phyloP scores from a whole-genome alignment of 495 filamentous ascomycete species.

The Cenococcum geophilum region DNA sequence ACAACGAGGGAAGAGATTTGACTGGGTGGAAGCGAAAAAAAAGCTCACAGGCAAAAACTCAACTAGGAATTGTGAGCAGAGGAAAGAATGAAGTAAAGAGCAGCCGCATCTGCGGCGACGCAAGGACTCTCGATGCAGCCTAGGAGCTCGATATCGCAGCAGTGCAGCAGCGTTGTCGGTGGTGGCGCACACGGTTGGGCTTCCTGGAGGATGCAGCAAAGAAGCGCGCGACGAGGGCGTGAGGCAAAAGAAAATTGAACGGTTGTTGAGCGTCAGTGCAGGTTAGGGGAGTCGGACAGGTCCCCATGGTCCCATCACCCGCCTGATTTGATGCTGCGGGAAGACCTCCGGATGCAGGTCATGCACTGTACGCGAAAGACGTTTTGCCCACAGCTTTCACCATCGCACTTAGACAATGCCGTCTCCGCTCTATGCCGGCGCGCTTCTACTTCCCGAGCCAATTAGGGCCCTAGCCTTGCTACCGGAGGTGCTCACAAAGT shows the following conservation, averaged over 20 bases:
- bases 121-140: not conserved
- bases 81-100: not conserved
- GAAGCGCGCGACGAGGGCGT: constrained; percentile 1
- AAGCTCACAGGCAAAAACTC: not conserved
- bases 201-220: not conserved
- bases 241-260: not conserved
- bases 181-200: not conserved
- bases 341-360: not conserved
- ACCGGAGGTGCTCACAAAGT: too few relatives aligned
- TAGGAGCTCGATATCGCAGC: not conserved
- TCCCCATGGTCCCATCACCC: constrained; percentile 3
- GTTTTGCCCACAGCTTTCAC: too few relatives aligned
- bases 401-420: too few relatives aligned
- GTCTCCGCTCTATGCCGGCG: too few relatives aligned
- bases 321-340: not conserved
- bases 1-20: not conserved
- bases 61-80: not conserved
- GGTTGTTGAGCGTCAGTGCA: not conserved
- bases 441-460: too few relatives aligned
- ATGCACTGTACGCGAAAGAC: too few relatives aligned
- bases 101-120: not conserved
- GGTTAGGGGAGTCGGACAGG: constrained; percentile 6
- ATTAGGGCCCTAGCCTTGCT: too few relatives aligned
- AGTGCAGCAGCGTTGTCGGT: not conserved
- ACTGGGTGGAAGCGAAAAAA: not conserved